Base-by-base conservation (phyloP, 768 basidiomycete species). In the Heimioporus sp. region DNA sequence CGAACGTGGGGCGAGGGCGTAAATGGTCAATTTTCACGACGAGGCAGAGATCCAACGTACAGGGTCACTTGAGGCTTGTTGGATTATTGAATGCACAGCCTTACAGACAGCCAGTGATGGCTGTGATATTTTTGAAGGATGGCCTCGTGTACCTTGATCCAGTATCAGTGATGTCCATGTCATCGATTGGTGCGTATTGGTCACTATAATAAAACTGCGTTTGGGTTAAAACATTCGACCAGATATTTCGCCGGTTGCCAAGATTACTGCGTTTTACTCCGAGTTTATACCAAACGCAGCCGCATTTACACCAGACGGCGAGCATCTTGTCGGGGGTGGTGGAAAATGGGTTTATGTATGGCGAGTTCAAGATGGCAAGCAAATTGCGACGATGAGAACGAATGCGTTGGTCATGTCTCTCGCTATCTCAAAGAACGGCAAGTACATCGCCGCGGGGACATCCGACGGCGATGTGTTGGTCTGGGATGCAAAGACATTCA, bases 361-460 rank as follows among this genome's bases (percentile, higher is more conserved):
- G 50, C 41, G 34, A 15, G 42, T 52, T 21, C 21, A 40, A 21
- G 45, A 52, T n/a, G n/a, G n/a, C n/a, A n/a, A n/a, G n/a, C n/a
- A n/a, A n/a, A n/a, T n/a, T n/a, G n/a, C n/a, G n/a, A 44, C 30
- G n/a, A 38, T 46, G 37, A 13, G 13, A 34, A 34, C 32, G 13
- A 34, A 34, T 34, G 10, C 10, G 32, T 13, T 10, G 5, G 10
- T 34, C 13, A 10, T 2, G 10, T 34, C 10, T 34, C 32, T 34
- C 32, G 15, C 16, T 37, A n/a, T n/a, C 17, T 15, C 9, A 19
- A 24, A 17, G 32, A 13, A 34, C 5, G 32, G 32, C 5, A 34
- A 13, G 13, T 54, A 43, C 37, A 55, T 55, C n/a, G 54, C 37
- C 17, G 46, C 41, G 2, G 54, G 54, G 2, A 2, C 4, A 30